Evolutionary conservation across 2,329 filamentous ascomycete species (phyloP).

Genomic region (Cladophialophora psammophila): DNA sequence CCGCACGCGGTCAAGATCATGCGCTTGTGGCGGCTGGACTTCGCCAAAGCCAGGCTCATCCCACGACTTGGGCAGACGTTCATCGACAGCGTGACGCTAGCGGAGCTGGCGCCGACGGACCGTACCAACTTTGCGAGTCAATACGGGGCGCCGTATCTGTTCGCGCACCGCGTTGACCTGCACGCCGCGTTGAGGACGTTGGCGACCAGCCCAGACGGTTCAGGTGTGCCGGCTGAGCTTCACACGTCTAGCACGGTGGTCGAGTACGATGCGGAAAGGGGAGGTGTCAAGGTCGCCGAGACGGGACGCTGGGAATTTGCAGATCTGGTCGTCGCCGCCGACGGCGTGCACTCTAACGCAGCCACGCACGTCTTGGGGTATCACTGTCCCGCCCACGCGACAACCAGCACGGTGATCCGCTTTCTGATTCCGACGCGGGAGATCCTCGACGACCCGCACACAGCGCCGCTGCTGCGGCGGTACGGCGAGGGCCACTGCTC

Average conservation of each 20-base stretch:
- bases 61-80: constrained; percentile 15
- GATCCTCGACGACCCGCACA: background rate
- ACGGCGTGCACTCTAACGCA: constrained; percentile 16
- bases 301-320: background rate
- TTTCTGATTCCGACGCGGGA: constrained; percentile 10
- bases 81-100: constrained; percentile 8
- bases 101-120: constrained; percentile 6
- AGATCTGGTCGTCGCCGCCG: constrained; percentile 12
- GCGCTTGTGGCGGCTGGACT: constrained; percentile 8
- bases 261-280: constrained; percentile 8
- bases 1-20: constrained; percentile 14
- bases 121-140: constrained; percentile 4
- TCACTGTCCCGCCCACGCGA: constrained; percentile 2
- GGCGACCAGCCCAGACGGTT: constrained; percentile 3
- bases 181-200: constrained; percentile 10
- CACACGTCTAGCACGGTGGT: background rate
- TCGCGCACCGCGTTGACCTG: constrained; percentile 12
- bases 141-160: constrained; percentile 16
- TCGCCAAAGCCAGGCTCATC: constrained; percentile 5
- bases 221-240: background rate
- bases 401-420: constrained; percentile 15
- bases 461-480: constrained; percentile 6
- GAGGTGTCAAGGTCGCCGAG: constrained; percentile 9
- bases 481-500: constrained; percentile 17
- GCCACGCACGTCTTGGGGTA: background rate